Evolutionary conservation across 805 yeast species (phyloP), one percentile per base, ranked within the genome.

Genomic region (Naumovozyma castellii): DNA sequence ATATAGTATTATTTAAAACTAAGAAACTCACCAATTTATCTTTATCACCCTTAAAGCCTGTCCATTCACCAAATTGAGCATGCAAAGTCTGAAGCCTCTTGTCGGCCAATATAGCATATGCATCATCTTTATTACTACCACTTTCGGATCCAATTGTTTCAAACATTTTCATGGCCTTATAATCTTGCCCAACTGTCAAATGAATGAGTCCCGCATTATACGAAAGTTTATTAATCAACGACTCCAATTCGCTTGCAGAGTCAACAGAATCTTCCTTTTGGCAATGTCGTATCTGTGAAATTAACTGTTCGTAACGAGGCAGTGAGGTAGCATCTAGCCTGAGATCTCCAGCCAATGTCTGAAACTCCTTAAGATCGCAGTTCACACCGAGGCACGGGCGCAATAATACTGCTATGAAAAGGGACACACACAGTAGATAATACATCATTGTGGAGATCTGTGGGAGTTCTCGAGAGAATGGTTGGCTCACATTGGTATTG

Each of bases 141-240:
- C 64, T 71, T 9, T 66, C 52, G n/a, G 54, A 50, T 35, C 75
- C 53, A 18, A 80, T 73, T 12, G 48, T 53, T 42, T 69, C 65
- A 41, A 81, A 74, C 46, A 75, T 78, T 2, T 56, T 56, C 5
- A 76, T 62, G 0, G 88, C 80, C 30, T 65, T 64, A 25, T 56
- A 46, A 22, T 75, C 81, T 42, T 72, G 73, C 27, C 75, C 75
- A 45, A 78, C 51, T 12, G 77, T 69, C 39, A 78, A 57, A 39
- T 79, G 80, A 2, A 80, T 72, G 34, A 80, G 54, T 0, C 85
- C 87, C 40, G 72, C 69, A 52, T 76, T 79, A 53, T 73, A 78
- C 44, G 71, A 68, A 1, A 78, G 57, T 45, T 71, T 53, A 36
- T 54, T 51, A 4, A 36, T 28, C 18, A 38, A 34, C n/a, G 14